A percentile compares a stretch with the other conserved stretches of the same genome.
Evolutionary conservation across 2,329 filamentous ascomycete species (phyloP).

Genomic region (Laburnicola sp.): DNA sequence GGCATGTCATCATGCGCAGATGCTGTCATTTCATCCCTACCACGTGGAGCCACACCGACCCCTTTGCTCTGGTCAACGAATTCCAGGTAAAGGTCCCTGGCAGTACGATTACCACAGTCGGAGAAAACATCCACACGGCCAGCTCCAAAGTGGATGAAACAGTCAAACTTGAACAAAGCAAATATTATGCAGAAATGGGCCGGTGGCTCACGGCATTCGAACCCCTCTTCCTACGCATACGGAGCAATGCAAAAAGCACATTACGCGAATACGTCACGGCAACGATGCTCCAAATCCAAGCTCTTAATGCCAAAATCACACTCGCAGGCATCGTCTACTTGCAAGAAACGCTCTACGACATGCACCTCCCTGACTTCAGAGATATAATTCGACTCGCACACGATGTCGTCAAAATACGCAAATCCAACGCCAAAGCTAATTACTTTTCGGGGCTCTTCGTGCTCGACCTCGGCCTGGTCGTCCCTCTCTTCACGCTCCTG

Average conservation of each 20-base stretch:
- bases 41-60: constrained; percentile 11
- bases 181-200: constrained; percentile 7
- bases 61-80: background rate
- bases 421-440: background rate
- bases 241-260: background rate
- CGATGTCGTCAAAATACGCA: constrained; percentile 9
- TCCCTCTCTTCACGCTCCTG: constrained; percentile 12
- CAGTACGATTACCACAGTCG: constrained; percentile 8
- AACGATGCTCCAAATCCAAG: constrained; percentile 18
- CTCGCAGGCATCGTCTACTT: constrained; percentile 12
- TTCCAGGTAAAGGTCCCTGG: constrained; percentile 10
- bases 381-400: constrained; percentile 12
- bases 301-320: constrained; percentile 11
- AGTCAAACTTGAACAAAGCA: constrained; percentile 2
- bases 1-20: constrained; percentile 14
- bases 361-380: constrained; percentile 9
- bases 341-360: constrained; percentile 13
- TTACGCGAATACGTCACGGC: constrained; percentile 10
- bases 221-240: constrained; percentile 8
- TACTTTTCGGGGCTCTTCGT: constrained; percentile 15
- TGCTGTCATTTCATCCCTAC: constrained; percentile 15
- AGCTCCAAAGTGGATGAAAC: constrained; percentile 2
- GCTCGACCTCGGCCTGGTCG: constrained; percentile 16
- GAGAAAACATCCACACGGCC: constrained; percentile 15
- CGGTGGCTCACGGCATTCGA: constrained; percentile 16